phyloP scores from a whole-genome alignment of 2,329 filamentous ascomycete genomes.

The Colletotrichum sp. region DNA sequence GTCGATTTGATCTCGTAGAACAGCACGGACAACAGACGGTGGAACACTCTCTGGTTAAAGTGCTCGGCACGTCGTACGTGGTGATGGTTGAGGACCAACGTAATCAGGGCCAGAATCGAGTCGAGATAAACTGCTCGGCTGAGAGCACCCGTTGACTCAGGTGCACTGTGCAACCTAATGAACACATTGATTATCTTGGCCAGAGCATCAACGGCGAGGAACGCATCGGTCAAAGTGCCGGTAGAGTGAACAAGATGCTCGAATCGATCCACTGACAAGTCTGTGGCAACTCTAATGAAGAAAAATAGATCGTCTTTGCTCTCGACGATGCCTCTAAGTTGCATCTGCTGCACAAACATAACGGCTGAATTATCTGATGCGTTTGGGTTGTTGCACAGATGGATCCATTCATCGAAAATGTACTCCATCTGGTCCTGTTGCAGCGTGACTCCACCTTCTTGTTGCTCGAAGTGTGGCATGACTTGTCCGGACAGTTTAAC shows the following conservation, averaged over 20 bases:
- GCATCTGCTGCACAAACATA: conserved; percentile 85
- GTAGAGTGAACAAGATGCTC: conserved; percentile 72
- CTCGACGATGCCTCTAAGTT: conserved; percentile 74
- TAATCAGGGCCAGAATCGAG: conserved; percentile 76
- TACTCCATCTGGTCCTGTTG: conserved; percentile 90
- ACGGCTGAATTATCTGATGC: conserved; percentile 73
- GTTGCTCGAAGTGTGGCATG: conserved; percentile 44
- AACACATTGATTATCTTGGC: conserved; percentile 81
- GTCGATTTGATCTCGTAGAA: conserved; percentile 74
- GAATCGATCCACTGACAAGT: conserved; percentile 78
- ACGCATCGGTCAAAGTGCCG: conserved; percentile 63
- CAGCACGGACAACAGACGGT: conserved; percentile 83
- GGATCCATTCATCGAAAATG: conserved; percentile 94
- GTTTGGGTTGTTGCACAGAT: conserved; percentile 78
- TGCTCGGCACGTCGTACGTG: conserved; percentile 79
- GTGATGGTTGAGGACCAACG: conserved; percentile 85
- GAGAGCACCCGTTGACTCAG: conserved; percentile 60
- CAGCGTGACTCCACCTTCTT: neutral
- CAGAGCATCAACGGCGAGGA: conserved; percentile 76
- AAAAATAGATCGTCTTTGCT: conserved; percentile 77
- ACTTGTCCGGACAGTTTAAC: conserved; percentile 61
- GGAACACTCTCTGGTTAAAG: conserved; percentile 90
- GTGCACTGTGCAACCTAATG: conserved; percentile 72
- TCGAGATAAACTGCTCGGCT: conserved; percentile 77
- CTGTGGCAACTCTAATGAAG: conserved; percentile 83